A percentile compares a stretch with the other conserved stretches of the same genome.
Conservation (phyloP, 75 land plant genomes). For the Isoetes taiwanensis region DNA sequence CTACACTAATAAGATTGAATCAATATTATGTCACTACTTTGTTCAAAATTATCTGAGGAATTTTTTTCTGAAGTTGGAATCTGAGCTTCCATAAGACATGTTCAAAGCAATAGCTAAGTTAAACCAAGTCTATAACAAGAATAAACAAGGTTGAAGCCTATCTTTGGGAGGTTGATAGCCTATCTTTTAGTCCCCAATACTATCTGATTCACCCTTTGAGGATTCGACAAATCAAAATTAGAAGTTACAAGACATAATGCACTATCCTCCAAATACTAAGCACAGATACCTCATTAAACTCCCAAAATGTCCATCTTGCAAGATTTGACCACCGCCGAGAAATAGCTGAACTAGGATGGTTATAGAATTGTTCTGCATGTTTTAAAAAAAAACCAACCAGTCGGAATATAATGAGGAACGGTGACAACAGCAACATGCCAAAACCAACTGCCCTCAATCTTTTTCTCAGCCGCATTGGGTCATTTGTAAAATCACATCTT, state of each 20-base stretch:
- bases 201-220: too few relatives aligned
- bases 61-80: too few relatives aligned
- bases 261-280: not conserved
- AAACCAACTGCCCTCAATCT: conserved; percentile 61
- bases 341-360: conserved; percentile 75
- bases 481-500: conserved; percentile 58
- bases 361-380: conserved; percentile 95
- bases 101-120: not conserved
- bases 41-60: too few relatives aligned
- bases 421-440: conserved; percentile 67
- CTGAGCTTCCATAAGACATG: too few relatives aligned
- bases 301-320: conserved; percentile 94
- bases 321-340: conserved; percentile 95
- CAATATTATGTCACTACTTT: too few relatives aligned
- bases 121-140: not conserved
- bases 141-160: too few relatives aligned
- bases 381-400: conserved; percentile 70
- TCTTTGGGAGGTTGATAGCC: too few relatives aligned
- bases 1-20: too few relatives aligned
- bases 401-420: conserved; percentile 85
- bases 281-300: conserved; percentile 92
- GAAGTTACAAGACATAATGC: not conserved
- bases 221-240: not conserved
- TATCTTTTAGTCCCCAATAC: too few relatives aligned
- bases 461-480: conserved; percentile 51